Evolutionary conservation across 2,329 filamentous ascomycete species (phyloP).

Genomic region (Karstenula rhodostoma): DNA sequence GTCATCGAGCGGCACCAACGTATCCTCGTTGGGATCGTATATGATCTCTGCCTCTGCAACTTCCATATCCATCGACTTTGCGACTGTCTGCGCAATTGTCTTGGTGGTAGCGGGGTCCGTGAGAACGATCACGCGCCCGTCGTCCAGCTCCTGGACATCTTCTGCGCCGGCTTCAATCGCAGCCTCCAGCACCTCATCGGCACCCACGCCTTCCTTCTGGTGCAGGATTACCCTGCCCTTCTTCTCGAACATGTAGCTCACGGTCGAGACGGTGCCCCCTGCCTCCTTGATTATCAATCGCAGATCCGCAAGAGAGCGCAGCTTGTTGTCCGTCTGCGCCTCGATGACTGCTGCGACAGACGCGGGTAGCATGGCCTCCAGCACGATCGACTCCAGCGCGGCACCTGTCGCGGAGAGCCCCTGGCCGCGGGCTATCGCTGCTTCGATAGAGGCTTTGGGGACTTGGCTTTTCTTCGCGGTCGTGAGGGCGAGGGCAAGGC

Average conservation of each 20-base stretch:
- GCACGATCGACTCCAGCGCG: conserved; percentile 76
- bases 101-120: conserved; percentile 73
- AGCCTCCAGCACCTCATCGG: conserved; percentile 78
- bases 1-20: conserved; percentile 69
- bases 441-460: conserved; percentile 84
- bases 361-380: conserved; percentile 82
- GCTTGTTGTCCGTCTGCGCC: conserved; percentile 83
- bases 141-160: conserved; percentile 70
- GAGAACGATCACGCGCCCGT: conserved; percentile 75
- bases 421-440: conserved; percentile 86
- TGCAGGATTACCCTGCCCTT: conserved; percentile 78
- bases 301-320: conserved; percentile 76
- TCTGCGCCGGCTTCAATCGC: conserved; percentile 86
- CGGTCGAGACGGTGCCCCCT: conserved; percentile 75
- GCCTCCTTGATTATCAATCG: conserved; percentile 73
- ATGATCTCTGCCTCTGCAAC: conserved; percentile 81
- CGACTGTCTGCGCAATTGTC: conserved; percentile 69
- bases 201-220: conserved; percentile 62
- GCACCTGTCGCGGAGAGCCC: conserved; percentile 79
- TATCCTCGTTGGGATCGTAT: conserved; percentile 85
- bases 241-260: conserved; percentile 84
- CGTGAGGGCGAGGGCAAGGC: conserved; percentile 75
- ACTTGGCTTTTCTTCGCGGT: conserved; percentile 86
- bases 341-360: conserved; percentile 81
- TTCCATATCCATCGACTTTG: conserved; percentile 68